phyloP scores from a whole-genome alignment of 176 grass and related monocot genomes.

The Coix lacrymajobi region DNA sequence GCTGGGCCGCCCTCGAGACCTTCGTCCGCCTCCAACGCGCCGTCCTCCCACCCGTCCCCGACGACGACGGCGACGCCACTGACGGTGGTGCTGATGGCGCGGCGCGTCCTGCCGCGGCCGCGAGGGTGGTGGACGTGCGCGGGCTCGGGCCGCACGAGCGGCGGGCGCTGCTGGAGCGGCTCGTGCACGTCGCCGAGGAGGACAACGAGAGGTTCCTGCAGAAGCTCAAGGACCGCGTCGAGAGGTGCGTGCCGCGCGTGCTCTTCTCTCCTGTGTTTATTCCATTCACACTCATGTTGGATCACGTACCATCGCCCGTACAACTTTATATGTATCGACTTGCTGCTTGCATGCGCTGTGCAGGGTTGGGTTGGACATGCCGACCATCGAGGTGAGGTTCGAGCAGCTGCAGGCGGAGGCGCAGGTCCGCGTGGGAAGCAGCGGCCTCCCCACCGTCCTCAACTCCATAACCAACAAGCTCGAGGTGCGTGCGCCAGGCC shows the following conservation, averaged over 20 bases:
- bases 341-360: not conserved
- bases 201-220: slow-evolving; percentile 76
- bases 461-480: not conserved
- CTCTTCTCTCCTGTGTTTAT: no score
- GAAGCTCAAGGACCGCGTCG: slow-evolving; percentile 80
- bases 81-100: not conserved
- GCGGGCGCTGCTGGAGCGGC: slow-evolving; percentile 50
- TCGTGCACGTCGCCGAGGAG: slow-evolving; percentile 65
- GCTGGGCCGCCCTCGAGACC: slow-evolving; percentile 85
- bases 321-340: no score
- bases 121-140: slow-evolving; percentile 36
- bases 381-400: not conserved
- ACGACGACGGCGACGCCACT: not conserved
- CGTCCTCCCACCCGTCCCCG: slow-evolving; percentile 26
- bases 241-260: slow-evolving; percentile 29
- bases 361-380: not conserved
- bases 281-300: no score
- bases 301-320: no score
- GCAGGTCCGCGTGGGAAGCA: not conserved
- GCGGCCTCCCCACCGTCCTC: not conserved
- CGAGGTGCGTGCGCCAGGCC: no score
- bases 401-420: not conserved
- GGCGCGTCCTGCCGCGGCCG: no score
- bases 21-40: slow-evolving; percentile 58
- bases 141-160: slow-evolving; percentile 45